Evolutionary conservation across 1,284 basidiomycete genomes (phyloP).

Genomic region (Ustilago trichophora): DNA sequence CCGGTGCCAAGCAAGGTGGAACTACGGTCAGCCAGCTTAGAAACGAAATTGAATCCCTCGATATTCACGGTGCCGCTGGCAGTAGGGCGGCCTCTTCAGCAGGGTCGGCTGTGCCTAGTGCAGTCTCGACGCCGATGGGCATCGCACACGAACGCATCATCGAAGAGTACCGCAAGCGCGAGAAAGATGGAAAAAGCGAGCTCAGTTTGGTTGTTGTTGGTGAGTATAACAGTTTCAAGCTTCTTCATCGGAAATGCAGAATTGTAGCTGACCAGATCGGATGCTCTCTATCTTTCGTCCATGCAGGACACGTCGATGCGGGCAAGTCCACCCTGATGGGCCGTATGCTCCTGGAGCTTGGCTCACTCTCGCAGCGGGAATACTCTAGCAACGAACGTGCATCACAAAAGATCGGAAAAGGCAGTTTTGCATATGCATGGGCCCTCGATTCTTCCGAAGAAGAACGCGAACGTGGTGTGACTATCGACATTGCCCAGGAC

Average conservation of each 20-base stretch:
- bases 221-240: too few species aligned
- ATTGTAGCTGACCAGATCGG: too few species aligned
- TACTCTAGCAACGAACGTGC: slow-evolving; percentile 86
- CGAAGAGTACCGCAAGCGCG: slow-evolving; percentile 77
- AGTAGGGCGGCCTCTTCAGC: slow-evolving; percentile 42
- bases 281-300: too few species aligned
- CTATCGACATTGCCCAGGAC: slow-evolving; percentile 94
- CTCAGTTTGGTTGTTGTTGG: slow-evolving; percentile 92
- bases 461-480: slow-evolving; percentile 93
- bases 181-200: slow-evolving; percentile 74
- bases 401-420: slow-evolving; percentile 89
- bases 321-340: slow-evolving; percentile 99
- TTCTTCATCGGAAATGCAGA: too few species aligned
- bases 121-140: slow-evolving; percentile 71
- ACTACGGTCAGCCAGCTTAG: slow-evolving; percentile 54
- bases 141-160: slow-evolving; percentile 85
- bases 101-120: slow-evolving; percentile 62
- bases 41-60: slow-evolving; percentile 55
- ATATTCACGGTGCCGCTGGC: slow-evolving; percentile 23
- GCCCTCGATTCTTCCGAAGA: slow-evolving; percentile 91
- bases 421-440: slow-evolving; percentile 98
- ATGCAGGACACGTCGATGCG: slow-evolving; percentile 97
- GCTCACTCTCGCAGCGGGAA: slow-evolving; percentile 84
- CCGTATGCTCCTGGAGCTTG: slow-evolving; percentile 88
- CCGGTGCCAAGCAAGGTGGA: slow-evolving; percentile 68